Percentiles rank a stretch among this genome's conserved stretches.
Conservation (phyloP, 1,284 basidiomycete species). For the Schizophyllum amplum region DNA sequence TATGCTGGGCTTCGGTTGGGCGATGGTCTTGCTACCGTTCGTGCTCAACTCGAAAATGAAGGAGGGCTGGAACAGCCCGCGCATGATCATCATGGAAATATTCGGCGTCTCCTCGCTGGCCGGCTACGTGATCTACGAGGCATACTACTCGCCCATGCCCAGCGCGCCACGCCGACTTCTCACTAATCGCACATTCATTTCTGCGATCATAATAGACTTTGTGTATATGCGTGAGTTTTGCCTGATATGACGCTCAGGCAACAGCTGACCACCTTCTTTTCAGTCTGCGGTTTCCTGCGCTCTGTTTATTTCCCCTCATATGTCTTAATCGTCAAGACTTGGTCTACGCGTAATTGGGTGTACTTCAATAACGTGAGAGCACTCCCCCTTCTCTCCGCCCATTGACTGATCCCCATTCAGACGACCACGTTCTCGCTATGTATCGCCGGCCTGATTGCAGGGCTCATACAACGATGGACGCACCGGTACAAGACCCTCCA, state of each 20-base stretch:
- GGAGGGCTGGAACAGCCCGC: slow-evolving; percentile 25
- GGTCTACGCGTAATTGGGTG: slow-evolving; percentile 22
- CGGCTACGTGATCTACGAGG: slow-evolving; percentile 12
- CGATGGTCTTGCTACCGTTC: slow-evolving; percentile 53
- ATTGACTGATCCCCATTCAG: slow-evolving; percentile 5
- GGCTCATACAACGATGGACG: slow-evolving; percentile 32
- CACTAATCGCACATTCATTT: slow-evolving; percentile 12
- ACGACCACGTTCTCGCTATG: slow-evolving; percentile 34
- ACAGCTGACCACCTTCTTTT: neutral
- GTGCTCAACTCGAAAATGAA: slow-evolving; percentile 37
- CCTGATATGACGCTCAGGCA: neutral
- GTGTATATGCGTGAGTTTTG: slow-evolving; percentile 19
- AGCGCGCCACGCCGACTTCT: slow-evolving; percentile 12
- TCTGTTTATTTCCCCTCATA: slow-evolving; percentile 33
- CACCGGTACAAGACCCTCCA: slow-evolving; percentile 30
- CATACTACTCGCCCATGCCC: slow-evolving; percentile 7
- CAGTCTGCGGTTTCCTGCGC: slow-evolving; percentile 31
- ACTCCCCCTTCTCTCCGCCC: slow-evolving; percentile 9
- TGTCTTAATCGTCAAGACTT: slow-evolving; percentile 30
- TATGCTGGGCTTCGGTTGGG: slow-evolving; percentile 43
- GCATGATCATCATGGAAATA: slow-evolving; percentile 22
- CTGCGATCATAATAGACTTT: slow-evolving; percentile 3
- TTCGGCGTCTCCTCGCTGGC: slow-evolving; percentile 9
- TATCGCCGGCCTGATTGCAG: slow-evolving; percentile 38
- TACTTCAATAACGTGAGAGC: slow-evolving; percentile 20